phyloP scores from a whole-genome alignment of 225 moss, liverwort and hornwort genomes.

The Neckera pumila region DNA sequence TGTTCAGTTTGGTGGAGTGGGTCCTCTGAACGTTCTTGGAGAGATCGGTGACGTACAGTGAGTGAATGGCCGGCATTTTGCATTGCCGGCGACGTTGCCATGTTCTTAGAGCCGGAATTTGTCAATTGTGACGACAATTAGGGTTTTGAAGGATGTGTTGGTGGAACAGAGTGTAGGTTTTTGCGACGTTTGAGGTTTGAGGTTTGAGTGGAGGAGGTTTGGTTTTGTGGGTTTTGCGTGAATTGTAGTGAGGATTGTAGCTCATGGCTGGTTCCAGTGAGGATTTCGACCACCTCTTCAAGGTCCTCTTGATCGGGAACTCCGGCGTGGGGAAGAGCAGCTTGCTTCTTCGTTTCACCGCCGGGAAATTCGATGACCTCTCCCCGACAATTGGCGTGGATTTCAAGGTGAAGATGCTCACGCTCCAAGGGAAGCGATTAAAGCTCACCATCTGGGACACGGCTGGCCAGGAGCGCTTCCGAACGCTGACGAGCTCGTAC shows the following conservation, averaged over 20 bases:
- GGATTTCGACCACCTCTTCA: constrained; percentile 89
- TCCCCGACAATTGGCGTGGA: constrained; percentile 94
- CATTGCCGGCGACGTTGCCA: constrained; percentile 8
- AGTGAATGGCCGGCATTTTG: not conserved
- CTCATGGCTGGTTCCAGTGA: constrained; percentile 20
- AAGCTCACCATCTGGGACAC: constrained; percentile 99
- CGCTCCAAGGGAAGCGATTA: constrained; percentile 65
- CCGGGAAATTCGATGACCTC: constrained; percentile 89
- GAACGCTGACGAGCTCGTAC: constrained; percentile 87
- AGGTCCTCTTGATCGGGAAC: constrained; percentile 79
- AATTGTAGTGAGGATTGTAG: not conserved
- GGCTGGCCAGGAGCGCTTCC: constrained; percentile 91
- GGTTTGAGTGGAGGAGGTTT: not conserved
- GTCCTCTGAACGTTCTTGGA: not conserved
- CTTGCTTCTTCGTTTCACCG: constrained; percentile 75
- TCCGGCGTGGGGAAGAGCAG: constrained; percentile 93
- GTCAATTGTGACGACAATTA: not conserved
- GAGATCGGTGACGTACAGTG: not conserved
- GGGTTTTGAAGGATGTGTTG: not conserved
- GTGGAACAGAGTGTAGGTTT: not conserved
- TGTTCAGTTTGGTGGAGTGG: not conserved
- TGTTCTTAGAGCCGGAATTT: not conserved
- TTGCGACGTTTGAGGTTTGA: not conserved
- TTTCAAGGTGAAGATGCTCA: constrained; percentile 90
- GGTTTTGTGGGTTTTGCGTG: not conserved